Conservation (phyloP, 2,329 filamentous ascomycete genomes). For the Dactylellina drechsleri region DNA sequence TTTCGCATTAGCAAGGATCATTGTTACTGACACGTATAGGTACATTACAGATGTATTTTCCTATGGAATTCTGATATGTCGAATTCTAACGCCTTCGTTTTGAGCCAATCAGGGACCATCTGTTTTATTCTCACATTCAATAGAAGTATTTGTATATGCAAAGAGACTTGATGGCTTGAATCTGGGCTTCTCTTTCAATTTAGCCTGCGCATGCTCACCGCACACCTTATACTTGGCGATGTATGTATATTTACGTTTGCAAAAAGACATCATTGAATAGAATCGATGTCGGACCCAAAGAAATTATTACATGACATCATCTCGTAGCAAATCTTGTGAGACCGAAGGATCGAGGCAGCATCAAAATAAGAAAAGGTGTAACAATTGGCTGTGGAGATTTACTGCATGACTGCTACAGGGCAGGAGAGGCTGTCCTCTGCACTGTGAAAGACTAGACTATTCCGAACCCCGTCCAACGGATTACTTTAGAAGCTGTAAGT, state of each 20-base stretch:
- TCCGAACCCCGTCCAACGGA: too few relatives aligned
- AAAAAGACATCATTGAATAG: not conserved
- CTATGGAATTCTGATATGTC: conserved; percentile 1
- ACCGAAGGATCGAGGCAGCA: too few relatives aligned
- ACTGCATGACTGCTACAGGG: conserved; percentile 9
- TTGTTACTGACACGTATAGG: conserved; percentile 27
- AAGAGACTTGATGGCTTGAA: too few relatives aligned
- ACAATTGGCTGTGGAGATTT: not conserved
- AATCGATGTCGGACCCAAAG: too few relatives aligned
- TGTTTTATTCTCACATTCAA: too few relatives aligned
- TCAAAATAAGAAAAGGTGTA: too few relatives aligned
- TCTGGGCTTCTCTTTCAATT: too few relatives aligned
- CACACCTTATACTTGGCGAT: too few relatives aligned
- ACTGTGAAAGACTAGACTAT: too few relatives aligned
- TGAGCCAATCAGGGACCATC: conserved; percentile 6
- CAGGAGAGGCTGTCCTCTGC: not conserved
- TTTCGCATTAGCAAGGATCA: not conserved
- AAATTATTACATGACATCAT: not conserved
- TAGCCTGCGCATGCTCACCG: too few relatives aligned
- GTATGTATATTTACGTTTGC: not conserved
- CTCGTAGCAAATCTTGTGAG: too few relatives aligned
- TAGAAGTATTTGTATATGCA: not conserved
- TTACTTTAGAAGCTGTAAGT: too few relatives aligned
- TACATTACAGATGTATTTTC: conserved; percentile 14
- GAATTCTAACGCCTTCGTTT: not conserved